Base-by-base conservation (phyloP, 306 rosid genomes). In the Castanea sativa region DNA sequence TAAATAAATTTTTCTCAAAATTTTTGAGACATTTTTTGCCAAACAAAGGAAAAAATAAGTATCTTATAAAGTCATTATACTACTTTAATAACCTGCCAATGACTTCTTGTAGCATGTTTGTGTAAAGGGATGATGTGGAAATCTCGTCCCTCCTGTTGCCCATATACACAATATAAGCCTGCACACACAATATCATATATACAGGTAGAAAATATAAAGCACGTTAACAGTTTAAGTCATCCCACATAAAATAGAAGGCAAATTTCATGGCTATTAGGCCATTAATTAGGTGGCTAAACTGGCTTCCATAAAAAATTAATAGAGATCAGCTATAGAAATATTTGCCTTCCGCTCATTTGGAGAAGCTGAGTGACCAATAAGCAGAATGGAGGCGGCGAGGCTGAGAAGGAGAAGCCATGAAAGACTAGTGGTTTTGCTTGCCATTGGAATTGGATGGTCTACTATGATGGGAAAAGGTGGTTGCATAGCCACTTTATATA, bases 161-260 rank as follows among this genome's bases (percentile, higher is more conserved):
- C 33, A 83, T 84, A 25, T 86, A 84, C 14, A 86, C 88, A 67
- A 88, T 86, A 64, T 84, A 88, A 0, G 82, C 72, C 92, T 88
- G 86, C 78, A 76, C 51, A 52, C 32, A 38, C 27, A 58, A 27
- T 32, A 55, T 20, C 15, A 59, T 30, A 49, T 0, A 32, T 32
- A 32, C 35, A 32, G 5, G 5, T 5, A 21, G 33, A 69, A 3
- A 65, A 41, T 41, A 21, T 32, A 41, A 41, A 41, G 11, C 10
- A 6, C 7, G 45, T 78, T 1, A 51, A 4, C 5, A 4, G 35
- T 32, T 32, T 21, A 58, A 1, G 45, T 41, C 10, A 2, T 2
- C 11, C 45, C 45, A 41, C 45, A 41, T 41, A 5, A 27, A 61
- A 57, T 3, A 59, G 23, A 60, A 61, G 38, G 10, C 38, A 2